phyloP scores from a whole-genome alignment of 2,329 filamentous ascomycete species.

The Pseudogymnoascus sp. region DNA sequence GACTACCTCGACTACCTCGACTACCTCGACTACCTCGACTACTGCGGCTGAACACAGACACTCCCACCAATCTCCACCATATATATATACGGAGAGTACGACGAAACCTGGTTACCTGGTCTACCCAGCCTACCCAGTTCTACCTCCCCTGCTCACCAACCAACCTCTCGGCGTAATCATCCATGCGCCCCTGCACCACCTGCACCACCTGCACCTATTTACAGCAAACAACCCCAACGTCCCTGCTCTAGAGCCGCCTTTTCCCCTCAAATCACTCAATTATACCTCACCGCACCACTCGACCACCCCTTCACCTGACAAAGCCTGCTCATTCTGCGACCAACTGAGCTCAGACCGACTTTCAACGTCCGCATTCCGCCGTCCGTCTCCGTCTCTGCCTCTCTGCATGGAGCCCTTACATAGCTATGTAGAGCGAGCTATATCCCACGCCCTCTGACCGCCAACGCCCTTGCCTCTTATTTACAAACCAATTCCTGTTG shows the following conservation, averaged over 20 bases:
- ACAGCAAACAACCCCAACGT: not conserved
- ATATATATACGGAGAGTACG: not conserved
- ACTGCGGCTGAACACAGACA: not conserved
- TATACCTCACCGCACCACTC: not conserved
- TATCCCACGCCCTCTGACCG: not conserved
- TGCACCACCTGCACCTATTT: not conserved
- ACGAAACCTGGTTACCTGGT: not conserved
- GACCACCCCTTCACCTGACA: not conserved
- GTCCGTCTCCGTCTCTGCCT: not conserved
- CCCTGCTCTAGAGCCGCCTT: not conserved
- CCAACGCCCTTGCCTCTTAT: not conserved
- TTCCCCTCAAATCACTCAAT: not conserved
- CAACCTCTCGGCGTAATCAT: not conserved
- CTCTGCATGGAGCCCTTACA: not conserved
- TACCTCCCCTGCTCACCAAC: not conserved
- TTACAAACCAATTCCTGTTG: not conserved
- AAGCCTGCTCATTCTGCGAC: not conserved
- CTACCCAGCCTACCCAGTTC: not conserved
- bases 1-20: too few species aligned
- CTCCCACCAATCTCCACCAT: not conserved
- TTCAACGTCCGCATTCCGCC: not conserved
- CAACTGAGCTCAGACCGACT: not conserved
- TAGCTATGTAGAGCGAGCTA: not conserved
- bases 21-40: not conserved
- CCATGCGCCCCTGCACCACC: not conserved